These are phyloP conservation scores for Aureobasidium musti DNA, from an alignment of 2,329 filamentous ascomycete genomes.

Conservation along the genomic window DNA sequence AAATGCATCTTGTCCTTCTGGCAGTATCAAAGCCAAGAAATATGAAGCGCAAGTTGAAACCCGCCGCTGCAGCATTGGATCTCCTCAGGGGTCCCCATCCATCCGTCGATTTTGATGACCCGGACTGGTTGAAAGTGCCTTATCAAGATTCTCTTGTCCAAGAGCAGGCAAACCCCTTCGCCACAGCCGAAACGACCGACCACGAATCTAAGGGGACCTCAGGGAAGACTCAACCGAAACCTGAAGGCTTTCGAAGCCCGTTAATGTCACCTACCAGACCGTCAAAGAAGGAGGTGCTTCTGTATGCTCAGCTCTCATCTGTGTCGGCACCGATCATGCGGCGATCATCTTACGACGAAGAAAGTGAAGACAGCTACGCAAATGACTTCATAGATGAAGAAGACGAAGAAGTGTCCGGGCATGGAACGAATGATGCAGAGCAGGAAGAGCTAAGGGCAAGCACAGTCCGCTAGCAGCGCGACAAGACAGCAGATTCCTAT, in stretches of 20 bases:
- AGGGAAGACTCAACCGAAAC: background rate
- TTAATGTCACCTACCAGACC: background rate
- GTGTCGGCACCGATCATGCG: slow-evolving; percentile 5
- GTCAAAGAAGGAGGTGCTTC: background rate
- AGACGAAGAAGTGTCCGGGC: background rate
- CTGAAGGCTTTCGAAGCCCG: background rate
- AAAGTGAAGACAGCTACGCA: background rate
- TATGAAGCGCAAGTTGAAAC: background rate
- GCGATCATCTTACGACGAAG: background rate
- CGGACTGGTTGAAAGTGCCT: background rate
- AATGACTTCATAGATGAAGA: background rate
- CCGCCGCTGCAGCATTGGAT: background rate
- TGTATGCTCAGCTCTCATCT: slow-evolving; percentile 7
- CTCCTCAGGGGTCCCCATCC: slow-evolving; percentile 6
- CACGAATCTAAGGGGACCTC: background rate
- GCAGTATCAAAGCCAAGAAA: background rate
- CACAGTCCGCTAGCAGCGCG: slow-evolving; percentile 11
- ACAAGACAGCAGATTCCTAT: background rate
- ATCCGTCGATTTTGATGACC: background rate
- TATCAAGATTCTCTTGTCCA: background rate
- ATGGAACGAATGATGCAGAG: background rate
- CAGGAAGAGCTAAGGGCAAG: background rate
- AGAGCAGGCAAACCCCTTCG: background rate
- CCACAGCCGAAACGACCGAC: background rate
- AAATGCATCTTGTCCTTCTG: background rate